phyloP scores from a whole-genome alignment of 2,329 filamentous ascomycete species.

The Penicillium sp. region DNA sequence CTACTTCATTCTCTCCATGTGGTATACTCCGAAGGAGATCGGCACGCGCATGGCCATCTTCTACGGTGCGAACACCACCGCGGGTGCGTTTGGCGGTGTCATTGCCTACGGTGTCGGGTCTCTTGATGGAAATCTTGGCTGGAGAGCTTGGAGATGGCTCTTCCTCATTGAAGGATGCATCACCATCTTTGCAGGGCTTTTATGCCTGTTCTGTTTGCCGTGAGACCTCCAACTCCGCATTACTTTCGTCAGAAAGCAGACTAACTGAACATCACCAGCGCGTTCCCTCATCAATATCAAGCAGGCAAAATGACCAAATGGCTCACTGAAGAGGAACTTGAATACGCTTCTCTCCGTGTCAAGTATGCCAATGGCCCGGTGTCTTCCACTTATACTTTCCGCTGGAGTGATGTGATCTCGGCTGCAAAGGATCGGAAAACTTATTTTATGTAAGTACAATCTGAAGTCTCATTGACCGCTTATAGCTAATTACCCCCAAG shows the following conservation, averaged over 20 bases:
- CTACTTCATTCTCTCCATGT: conserved; percentile 5
- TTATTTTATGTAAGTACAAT: not conserved
- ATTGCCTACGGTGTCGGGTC: conserved; percentile 3
- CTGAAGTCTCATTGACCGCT: not conserved
- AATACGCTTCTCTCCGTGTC: conserved; percentile 9
- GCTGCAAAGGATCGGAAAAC: conserved; percentile 1
- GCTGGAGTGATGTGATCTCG: not conserved
- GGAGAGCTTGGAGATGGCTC: conserved; percentile 1
- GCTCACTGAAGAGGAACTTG: not conserved
- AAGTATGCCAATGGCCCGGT: conserved; percentile 17
- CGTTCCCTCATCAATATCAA: not conserved
- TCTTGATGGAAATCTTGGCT: not conserved
- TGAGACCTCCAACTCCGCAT: not conserved
- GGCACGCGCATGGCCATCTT: conserved; percentile 3
- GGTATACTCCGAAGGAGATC: conserved; percentile 7
- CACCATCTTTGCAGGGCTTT: not conserved
- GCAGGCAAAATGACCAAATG: not conserved
- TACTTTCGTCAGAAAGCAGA: not conserved
- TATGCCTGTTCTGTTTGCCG: not conserved
- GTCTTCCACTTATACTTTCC: not conserved
- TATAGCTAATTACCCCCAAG: not conserved
- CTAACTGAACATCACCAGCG: not conserved
- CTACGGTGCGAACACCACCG: not conserved
- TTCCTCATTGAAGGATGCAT: conserved; percentile 1
- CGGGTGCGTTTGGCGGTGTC: conserved; percentile 4